These are phyloP conservation scores for Fusarium nanum DNA, from an alignment of 2,329 filamentous ascomycete genomes.

Conservation along the genomic window DNA sequence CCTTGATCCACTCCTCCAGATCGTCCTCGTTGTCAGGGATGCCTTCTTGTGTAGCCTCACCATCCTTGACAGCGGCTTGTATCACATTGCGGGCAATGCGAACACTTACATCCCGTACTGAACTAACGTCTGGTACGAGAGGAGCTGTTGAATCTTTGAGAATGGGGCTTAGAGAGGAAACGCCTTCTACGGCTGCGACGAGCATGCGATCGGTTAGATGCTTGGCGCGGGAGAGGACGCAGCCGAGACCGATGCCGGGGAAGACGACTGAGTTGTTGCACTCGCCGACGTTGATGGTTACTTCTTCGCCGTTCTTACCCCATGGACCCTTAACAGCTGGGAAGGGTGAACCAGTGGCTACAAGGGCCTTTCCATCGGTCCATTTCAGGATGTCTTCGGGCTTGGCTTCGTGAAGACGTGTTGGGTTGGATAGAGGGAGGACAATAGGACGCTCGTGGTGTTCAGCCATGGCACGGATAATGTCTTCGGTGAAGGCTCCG, in stretches of 20 bases:
- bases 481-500: constrained; percentile 78
- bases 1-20: constrained; percentile 76
- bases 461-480: constrained; percentile 79
- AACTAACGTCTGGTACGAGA: constrained; percentile 79
- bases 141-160: constrained; percentile 71
- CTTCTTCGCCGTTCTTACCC: constrained; percentile 58
- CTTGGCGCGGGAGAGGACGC: constrained; percentile 74
- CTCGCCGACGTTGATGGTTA: constrained; percentile 71
- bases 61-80: constrained; percentile 75
- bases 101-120: constrained; percentile 80
- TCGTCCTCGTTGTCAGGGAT: constrained; percentile 70
- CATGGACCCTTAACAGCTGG: constrained; percentile 73
- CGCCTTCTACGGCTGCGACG: constrained; percentile 79
- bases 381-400: constrained; percentile 81
- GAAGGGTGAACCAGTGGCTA: constrained; percentile 88
- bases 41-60: constrained; percentile 69
- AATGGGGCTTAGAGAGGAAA: constrained; percentile 78
- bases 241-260: constrained; percentile 85
- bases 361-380: constrained; percentile 81
- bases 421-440: constrained; percentile 88
- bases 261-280: constrained; percentile 92
- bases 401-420: constrained; percentile 82
- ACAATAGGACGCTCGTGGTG: constrained; percentile 79
- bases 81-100: constrained; percentile 82
- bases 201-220: constrained; percentile 82